Percentiles rank a stretch among this genome's conserved stretches.
phyloP scores from a whole-genome alignment of 2,329 filamentous ascomycete species.

The Chaetoscypha palmicola region DNA sequence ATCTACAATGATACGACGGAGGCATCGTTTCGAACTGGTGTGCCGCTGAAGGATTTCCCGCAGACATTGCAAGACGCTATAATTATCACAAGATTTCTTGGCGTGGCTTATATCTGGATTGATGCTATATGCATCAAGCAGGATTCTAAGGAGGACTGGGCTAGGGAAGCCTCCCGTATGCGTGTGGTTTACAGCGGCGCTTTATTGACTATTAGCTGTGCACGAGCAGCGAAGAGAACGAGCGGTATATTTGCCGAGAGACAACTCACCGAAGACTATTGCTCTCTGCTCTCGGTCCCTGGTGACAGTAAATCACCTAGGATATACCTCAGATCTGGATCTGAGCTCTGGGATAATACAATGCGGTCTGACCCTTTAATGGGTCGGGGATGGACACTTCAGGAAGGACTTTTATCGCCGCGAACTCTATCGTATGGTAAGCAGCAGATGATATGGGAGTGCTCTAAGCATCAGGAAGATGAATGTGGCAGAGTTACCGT shows the following conservation, averaged over 20 bases:
- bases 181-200: constrained; percentile 17
- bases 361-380: constrained; percentile 11
- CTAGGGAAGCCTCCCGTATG: constrained; percentile 16
- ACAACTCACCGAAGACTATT: too few species aligned
- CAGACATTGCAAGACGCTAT: constrained; percentile 10
- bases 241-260: constrained; percentile 15
- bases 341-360: constrained; percentile 18
- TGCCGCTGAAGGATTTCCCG: constrained; percentile 6
- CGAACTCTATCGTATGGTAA: constrained; percentile 16
- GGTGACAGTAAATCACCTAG: constrained; percentile 1
- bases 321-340: constrained; percentile 14
- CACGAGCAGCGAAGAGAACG: constrained; percentile 14
- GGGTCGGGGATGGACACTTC: constrained; percentile 17
- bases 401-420: constrained; percentile 17
- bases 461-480: constrained; percentile 14
- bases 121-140: constrained; percentile 21
- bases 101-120: constrained; percentile 18
- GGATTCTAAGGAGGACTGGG: constrained; percentile 18
- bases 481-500: constrained; percentile 15
- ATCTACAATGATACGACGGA: constrained; percentile 2
- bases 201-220: constrained; percentile 12
- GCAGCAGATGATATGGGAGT: constrained; percentile 21
- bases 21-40: background rate
- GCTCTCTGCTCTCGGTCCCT: background rate
- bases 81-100: constrained; percentile 12